Evolutionary conservation across 2,329 filamentous ascomycete species (phyloP).

Genomic region (Tolypocladium guangdongense): DNA sequence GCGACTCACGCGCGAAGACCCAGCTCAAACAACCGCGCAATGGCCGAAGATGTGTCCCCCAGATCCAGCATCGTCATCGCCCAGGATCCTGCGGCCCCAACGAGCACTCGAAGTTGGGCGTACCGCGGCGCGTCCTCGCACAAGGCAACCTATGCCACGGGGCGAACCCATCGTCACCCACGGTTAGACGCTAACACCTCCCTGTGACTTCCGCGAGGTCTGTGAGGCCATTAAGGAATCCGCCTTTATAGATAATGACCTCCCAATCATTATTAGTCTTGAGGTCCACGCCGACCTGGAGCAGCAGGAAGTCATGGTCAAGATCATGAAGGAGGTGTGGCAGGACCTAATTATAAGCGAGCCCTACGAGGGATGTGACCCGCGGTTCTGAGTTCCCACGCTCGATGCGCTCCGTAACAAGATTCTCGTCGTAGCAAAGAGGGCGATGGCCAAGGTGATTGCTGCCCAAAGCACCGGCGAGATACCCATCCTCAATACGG

Average conservation of each 20-base stretch:
- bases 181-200: conserved; percentile 70
- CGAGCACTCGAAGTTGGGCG: conserved; percentile 21
- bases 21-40: conserved; percentile 24
- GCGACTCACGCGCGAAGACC: conserved; percentile 25
- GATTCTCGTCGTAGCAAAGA: conserved; percentile 77
- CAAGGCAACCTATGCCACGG: conserved; percentile 19
- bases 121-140: conserved; percentile 9
- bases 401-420: conserved; percentile 65
- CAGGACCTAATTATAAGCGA: conserved; percentile 58
- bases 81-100: conserved; percentile 12
- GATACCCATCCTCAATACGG: background rate
- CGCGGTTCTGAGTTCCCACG: conserved; percentile 49
- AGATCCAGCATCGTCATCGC: conserved; percentile 20
- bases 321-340: conserved; percentile 90
- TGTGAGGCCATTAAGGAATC: conserved; percentile 69
- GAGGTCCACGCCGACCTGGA: conserved; percentile 77
- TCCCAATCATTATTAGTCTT: conserved; percentile 84
- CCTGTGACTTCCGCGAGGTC: conserved; percentile 80
- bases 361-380: conserved; percentile 37
- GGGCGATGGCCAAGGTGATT: conserved; percentile 28
- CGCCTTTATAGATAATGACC: conserved; percentile 63
- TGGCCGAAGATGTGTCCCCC: conserved; percentile 18
- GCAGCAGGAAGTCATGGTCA: conserved; percentile 86
- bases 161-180: conserved; percentile 75
- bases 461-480: conserved; percentile 15